A percentile compares a stretch with the other conserved stretches of the same genome.
Conservation (phyloP, 208 protist genomes). For the Trypanosoma melophagium region DNA sequence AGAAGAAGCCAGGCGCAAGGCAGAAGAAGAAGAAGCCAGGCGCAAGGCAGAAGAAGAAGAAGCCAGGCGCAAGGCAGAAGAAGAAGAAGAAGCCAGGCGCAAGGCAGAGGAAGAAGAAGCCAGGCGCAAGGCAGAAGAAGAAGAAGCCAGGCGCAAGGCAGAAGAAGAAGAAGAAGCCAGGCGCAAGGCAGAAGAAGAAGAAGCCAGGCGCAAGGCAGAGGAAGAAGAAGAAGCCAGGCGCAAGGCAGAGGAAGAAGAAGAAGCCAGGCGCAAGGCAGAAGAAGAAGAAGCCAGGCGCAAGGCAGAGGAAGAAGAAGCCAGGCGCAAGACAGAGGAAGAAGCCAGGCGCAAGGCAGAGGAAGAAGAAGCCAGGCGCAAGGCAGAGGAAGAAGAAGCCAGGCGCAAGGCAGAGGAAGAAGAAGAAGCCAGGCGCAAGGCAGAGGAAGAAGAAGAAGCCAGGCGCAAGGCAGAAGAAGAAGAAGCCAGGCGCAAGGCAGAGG, state of each 20-base stretch:
- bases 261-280: too few relatives aligned
- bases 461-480: constrained; percentile 11
- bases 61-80: not conserved
- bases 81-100: constrained; percentile 16
- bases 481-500: constrained; percentile 3
- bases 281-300: not conserved
- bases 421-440: constrained; percentile 9
- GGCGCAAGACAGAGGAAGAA: constrained; percentile 17
- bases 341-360: constrained; percentile 17
- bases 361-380: constrained; percentile 15
- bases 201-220: constrained; percentile 13
- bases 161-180: constrained; percentile 10
- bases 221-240: constrained; percentile 16
- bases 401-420: constrained; percentile 15
- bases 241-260: too few relatives aligned
- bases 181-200: constrained; percentile 13
- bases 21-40: constrained; percentile 14
- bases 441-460: constrained; percentile 12
- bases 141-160: constrained; percentile 2
- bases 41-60: constrained; percentile 12
- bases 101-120: constrained; percentile 6
- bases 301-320: constrained; percentile 1
- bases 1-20: constrained; percentile 4
- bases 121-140: constrained; percentile 19
- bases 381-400: constrained; percentile 10